These are phyloP conservation scores for Saccharomycopsis babjevae DNA, from an alignment of 805 yeast species.

Conservation along the genomic window DNA sequence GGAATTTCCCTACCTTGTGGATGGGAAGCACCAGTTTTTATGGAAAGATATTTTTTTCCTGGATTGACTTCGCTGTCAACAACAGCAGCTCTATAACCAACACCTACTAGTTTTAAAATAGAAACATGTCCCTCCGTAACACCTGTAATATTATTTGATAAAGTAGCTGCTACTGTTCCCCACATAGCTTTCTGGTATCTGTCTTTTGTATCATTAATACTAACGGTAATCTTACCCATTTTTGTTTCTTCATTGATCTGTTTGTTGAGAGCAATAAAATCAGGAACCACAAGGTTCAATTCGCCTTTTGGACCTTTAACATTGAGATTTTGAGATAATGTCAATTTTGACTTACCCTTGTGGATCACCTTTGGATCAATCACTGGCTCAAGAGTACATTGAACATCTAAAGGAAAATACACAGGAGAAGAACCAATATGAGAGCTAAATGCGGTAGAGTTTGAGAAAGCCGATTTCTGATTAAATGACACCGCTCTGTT, in stretches of 20 bases:
- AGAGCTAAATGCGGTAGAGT: constrained; percentile 31
- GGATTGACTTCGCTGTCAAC: constrained; percentile 36
- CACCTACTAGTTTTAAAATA: constrained; percentile 83
- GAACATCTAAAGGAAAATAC: constrained; percentile 52
- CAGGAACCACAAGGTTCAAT: constrained; percentile 27
- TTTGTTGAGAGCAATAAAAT: constrained; percentile 23
- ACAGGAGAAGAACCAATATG: constrained; percentile 80
- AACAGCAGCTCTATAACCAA: constrained; percentile 86
- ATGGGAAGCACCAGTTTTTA: constrained; percentile 84
- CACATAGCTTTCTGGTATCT: constrained; percentile 79
- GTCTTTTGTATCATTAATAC: constrained; percentile 44
- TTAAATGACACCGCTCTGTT: neutral
- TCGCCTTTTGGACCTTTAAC: constrained; percentile 43
- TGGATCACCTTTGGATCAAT: constrained; percentile 49
- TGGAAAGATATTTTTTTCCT: constrained; percentile 44
- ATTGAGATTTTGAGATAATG: constrained; percentile 53
- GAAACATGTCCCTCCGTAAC: constrained; percentile 90
- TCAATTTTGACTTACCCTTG: constrained; percentile 53
- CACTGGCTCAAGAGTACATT: constrained; percentile 36
- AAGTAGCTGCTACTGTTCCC: constrained; percentile 83
- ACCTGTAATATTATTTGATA: constrained; percentile 74
- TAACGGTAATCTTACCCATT: constrained; percentile 37
- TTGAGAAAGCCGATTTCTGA: constrained; percentile 23
- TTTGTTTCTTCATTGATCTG: constrained; percentile 21
- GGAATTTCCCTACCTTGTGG: constrained; percentile 73